phyloP scores from a whole-genome alignment of 164 flowering plant species.

The Aristolochia contorta region DNA sequence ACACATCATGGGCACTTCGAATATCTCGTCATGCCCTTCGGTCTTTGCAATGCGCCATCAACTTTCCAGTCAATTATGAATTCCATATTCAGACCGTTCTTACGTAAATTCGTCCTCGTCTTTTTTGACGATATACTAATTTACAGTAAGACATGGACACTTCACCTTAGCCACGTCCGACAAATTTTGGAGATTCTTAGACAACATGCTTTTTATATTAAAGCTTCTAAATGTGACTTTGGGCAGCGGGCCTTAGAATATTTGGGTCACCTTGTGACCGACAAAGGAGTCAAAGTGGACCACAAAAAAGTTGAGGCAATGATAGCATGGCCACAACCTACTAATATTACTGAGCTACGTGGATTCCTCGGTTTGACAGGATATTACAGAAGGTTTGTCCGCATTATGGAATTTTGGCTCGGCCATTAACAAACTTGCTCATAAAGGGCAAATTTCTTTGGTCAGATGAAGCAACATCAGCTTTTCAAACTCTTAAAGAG shows the following conservation, averaged over 20 bases:
- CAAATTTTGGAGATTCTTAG: background rate
- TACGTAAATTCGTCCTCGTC: slow-evolving; percentile 2
- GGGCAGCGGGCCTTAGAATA: slow-evolving; percentile 3
- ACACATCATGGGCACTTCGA: slow-evolving; percentile 8
- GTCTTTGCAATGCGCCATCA: slow-evolving; percentile 7
- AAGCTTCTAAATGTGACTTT: slow-evolving; percentile 7
- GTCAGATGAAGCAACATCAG: background rate
- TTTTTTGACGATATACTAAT: slow-evolving; percentile 6
- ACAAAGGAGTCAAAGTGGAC: background rate
- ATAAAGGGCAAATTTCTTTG: slow-evolving; percentile 5
- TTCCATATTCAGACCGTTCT: background rate
- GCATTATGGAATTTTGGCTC: background rate
- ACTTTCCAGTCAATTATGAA: slow-evolving; percentile 10
- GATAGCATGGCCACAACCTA: slow-evolving; percentile 6
- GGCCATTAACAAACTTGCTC: slow-evolving; percentile 1
- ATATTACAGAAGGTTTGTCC: slow-evolving; percentile 10
- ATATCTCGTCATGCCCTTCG: slow-evolving; percentile 2
- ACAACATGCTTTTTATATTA: slow-evolving; percentile 5
- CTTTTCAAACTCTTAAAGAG: slow-evolving; percentile 1
- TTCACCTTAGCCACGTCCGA: slow-evolving; percentile 3
- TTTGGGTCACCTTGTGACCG: slow-evolving; percentile 5
- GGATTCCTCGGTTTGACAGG: slow-evolving; percentile 10
- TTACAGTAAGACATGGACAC: background rate
- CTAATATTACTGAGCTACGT: background rate
- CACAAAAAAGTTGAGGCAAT: background rate